phyloP scores from a whole-genome alignment of 352 stramenopile species.

The Pythium aphanidermatum region DNA sequence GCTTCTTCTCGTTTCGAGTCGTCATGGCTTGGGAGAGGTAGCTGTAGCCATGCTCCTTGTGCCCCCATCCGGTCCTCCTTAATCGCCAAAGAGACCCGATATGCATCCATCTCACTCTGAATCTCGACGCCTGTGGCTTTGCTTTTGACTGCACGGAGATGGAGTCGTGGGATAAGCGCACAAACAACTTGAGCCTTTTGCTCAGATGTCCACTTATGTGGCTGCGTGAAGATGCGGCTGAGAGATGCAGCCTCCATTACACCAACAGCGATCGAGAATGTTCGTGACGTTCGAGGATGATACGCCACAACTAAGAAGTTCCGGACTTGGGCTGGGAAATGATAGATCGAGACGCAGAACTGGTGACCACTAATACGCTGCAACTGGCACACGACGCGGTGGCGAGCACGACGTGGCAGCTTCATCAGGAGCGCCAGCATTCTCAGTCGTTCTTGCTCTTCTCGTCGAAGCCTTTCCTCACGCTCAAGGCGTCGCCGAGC shows the following conservation, averaged over 20 bases:
- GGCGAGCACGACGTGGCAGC: constrained; percentile 35
- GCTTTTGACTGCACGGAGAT: constrained; percentile 16
- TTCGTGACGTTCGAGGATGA: constrained; percentile 33
- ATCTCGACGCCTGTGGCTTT: background rate
- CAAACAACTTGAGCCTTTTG: constrained; percentile 39
- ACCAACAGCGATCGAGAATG: constrained; percentile 29
- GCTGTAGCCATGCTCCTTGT: constrained; percentile 17
- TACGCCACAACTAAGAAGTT: constrained; percentile 53
- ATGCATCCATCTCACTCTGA: background rate
- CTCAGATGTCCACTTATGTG: constrained; percentile 37
- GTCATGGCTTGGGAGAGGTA: constrained; percentile 10
- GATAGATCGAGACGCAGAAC: constrained; percentile 56
- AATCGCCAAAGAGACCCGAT: constrained; percentile 35
- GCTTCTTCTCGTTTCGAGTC: constrained; percentile 20
- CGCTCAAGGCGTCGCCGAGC: constrained; percentile 37
- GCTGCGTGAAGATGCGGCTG: constrained; percentile 28
- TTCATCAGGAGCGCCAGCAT: constrained; percentile 34
- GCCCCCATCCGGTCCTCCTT: constrained; percentile 22
- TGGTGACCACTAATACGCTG: constrained; percentile 28
- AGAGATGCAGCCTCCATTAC: constrained; percentile 39
- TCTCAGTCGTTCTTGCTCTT: constrained; percentile 43
- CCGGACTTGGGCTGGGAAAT: constrained; percentile 46
- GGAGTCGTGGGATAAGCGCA: constrained; percentile 29
- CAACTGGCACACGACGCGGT: constrained; percentile 37
- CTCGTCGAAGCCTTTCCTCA: constrained; percentile 37